Evolutionary conservation across 2,329 filamentous ascomycete species (phyloP), one percentile per base, ranked within the genome.

Genomic region (Colletotrichum sp.): DNA sequence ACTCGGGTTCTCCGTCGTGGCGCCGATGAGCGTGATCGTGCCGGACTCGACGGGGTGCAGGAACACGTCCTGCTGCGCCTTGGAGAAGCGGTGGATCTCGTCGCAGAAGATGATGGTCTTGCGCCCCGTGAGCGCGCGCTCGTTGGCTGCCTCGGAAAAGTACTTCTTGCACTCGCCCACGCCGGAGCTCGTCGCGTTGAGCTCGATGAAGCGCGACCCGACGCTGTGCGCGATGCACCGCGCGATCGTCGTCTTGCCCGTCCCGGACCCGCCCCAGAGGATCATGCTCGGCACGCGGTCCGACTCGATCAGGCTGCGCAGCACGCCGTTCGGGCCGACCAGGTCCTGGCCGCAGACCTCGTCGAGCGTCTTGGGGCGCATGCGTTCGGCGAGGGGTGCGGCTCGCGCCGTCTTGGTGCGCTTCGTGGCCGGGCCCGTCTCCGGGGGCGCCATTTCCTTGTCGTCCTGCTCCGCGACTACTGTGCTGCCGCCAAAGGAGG

Each of bases 51-150:
- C 96, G 0, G 96, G 96, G 18, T 94, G 95, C 3, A 99, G 88
- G 79, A 98, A 98, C 1, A 98, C 94, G 84, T 98, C 97, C 82
- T 99, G 97, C 83, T 98, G 97, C 0, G 93, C 90, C 85, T 98
- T 98, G 79, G 91, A 94, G 87, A 98, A 98, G 32, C 96, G 89
- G 84, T 98, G 96, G 63, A 98, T 97, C 87, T 98, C 97, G 85
- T 99, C 97, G 86, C 96, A 98, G 83, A 99, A 99, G 77, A 99
- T 92, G 77, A 99, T 98, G 0, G 97, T 98, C 85, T 95, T 96
- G 76, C 96, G 90, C 2, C 96, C 96, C 0, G 95, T 97, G 67
- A 98, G 87, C 2, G 89, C 87, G 62, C 96, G 86, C 82, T 98
- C 97, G 80, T 92, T 94, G 75, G 91, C 92, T 0, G 97, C 96